phyloP scores from a whole-genome alignment of 257 asterid genomes.

The Cruciata laevipes region DNA sequence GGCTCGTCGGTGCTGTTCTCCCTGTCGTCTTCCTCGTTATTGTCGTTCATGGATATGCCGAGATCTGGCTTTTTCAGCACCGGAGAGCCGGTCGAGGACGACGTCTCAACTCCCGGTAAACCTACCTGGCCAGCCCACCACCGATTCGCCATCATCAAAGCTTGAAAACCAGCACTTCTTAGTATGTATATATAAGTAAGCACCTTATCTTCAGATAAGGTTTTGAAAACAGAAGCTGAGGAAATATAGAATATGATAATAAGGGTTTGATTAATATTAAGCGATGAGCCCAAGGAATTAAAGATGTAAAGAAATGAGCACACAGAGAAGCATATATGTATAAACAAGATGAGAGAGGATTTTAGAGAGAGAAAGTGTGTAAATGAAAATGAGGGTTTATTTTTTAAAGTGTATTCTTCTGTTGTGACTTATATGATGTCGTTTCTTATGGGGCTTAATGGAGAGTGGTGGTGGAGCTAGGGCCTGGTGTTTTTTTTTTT shows the following conservation, averaged over 20 bases:
- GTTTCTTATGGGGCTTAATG: constrained; percentile 22
- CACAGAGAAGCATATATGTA: constrained; percentile 7
- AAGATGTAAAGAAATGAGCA: constrained; percentile 13
- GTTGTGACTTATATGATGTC: constrained; percentile 13
- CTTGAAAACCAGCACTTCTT: constrained; percentile 1
- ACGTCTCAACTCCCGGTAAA: constrained; percentile 35
- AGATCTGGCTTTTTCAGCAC: constrained; percentile 46
- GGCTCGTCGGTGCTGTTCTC: constrained; percentile 44
- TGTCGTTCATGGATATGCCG: constrained; percentile 37
- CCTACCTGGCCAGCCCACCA: constrained; percentile 66
- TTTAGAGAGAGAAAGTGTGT: constrained; percentile 1
- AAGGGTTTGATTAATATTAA: constrained; percentile 9
- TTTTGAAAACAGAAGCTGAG: background rate
- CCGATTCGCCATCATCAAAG: constrained; percentile 39
- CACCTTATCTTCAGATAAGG: background rate
- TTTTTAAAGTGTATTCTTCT: background rate
- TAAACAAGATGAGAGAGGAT: background rate
- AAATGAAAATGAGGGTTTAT: background rate
- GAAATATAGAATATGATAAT: background rate
- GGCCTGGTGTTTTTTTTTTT: constrained; percentile 10
- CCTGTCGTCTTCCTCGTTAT: constrained; percentile 34
- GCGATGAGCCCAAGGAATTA: constrained; percentile 20
- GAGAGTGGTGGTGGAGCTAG: constrained; percentile 20
- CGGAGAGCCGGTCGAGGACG: constrained; percentile 28
- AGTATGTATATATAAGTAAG: background rate